These are phyloP conservation scores for Saturnispora mendoncae DNA, from an alignment of 805 yeast species.

Conservation along the genomic window DNA sequence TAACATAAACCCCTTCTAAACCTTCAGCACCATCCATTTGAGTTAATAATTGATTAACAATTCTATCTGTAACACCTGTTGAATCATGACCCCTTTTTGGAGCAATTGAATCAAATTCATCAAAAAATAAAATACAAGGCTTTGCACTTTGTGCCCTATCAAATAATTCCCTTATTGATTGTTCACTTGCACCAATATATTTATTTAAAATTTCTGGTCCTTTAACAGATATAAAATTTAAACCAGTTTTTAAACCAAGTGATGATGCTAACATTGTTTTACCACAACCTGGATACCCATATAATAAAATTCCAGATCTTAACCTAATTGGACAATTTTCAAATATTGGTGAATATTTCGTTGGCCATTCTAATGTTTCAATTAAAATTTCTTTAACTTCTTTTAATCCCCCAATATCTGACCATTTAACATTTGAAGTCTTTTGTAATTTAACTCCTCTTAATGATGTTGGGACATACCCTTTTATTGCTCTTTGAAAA, in stretches of 20 bases:
- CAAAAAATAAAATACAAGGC: constrained; percentile 88
- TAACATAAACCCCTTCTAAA: constrained; percentile 87
- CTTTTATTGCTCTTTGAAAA: constrained; percentile 51
- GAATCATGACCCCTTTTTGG: constrained; percentile 98
- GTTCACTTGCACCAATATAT: constrained; percentile 96
- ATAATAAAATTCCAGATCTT: constrained; percentile 80
- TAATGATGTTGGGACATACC: constrained; percentile 70
- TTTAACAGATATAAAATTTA: constrained; percentile 85
- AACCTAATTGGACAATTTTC: constrained; percentile 77
- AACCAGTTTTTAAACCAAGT: constrained; percentile 86
- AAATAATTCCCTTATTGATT: constrained; percentile 84
- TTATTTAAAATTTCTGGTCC: constrained; percentile 95
- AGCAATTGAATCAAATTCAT: constrained; percentile 94
- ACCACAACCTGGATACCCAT: constrained; percentile 98
- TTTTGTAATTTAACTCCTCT: constrained; percentile 83
- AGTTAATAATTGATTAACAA: constrained; percentile 91
- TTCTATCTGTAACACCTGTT: constrained; percentile 96
- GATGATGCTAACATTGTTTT: constrained; percentile 90
- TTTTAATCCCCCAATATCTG: constrained; percentile 79
- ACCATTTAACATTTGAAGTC: constrained; percentile 60
- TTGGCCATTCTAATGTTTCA: constrained; percentile 96
- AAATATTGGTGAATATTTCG: constrained; percentile 92
- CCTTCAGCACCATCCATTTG: constrained; percentile 99
- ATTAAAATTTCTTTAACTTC: constrained; percentile 67
- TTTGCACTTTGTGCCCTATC: constrained; percentile 92